These are phyloP conservation scores for Lyophyllum semitale DNA, from an alignment of 768 basidiomycete species.

Conservation along the genomic window DNA sequence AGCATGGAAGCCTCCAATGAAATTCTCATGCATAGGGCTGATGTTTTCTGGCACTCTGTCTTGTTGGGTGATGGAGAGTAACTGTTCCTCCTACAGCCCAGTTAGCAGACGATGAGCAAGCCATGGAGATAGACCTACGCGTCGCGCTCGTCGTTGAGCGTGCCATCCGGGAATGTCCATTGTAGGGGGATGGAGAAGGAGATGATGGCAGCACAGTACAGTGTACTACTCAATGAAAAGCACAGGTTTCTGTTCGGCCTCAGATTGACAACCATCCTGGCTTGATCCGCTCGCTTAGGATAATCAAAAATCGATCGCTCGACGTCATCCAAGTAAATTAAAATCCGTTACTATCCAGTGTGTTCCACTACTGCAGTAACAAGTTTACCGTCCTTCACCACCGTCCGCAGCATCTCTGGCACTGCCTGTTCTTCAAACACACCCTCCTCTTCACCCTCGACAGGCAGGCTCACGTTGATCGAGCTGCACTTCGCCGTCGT, in stretches of 20 bases:
- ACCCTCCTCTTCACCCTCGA: conserved; percentile 88
- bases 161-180: conserved; percentile 86
- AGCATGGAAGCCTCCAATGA: conserved; percentile 57
- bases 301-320: not conserved
- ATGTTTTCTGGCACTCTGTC: conserved; percentile 59
- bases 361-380: conserved; percentile 92
- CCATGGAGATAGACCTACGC: conserved; percentile 35
- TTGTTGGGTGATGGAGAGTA: conserved; percentile 29
- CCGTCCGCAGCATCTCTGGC: conserved; percentile 94
- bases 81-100: conserved; percentile 31
- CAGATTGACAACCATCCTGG: too few relatives aligned
- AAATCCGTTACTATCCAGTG: conserved; percentile 41
- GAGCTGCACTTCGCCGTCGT: conserved; percentile 92
- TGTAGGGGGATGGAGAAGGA: not conserved
- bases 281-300: conserved; percentile 13
- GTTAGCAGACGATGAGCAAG: conserved; percentile 4
- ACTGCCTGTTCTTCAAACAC: conserved; percentile 87
- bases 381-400: conserved; percentile 78
- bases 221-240: too few relatives aligned
- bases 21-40: conserved; percentile 60
- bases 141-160: conserved; percentile 62
- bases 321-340: conserved; percentile 4
- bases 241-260: not conserved
- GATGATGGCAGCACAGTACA: conserved; percentile 12
- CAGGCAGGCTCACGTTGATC: conserved; percentile 88